A percentile compares a stretch with the other conserved stretches of the same genome.
These are phyloP conservation scores for Cerrena zonata DNA, from an alignment of 1,284 basidiomycete genomes.

Conservation along the genomic window DNA sequence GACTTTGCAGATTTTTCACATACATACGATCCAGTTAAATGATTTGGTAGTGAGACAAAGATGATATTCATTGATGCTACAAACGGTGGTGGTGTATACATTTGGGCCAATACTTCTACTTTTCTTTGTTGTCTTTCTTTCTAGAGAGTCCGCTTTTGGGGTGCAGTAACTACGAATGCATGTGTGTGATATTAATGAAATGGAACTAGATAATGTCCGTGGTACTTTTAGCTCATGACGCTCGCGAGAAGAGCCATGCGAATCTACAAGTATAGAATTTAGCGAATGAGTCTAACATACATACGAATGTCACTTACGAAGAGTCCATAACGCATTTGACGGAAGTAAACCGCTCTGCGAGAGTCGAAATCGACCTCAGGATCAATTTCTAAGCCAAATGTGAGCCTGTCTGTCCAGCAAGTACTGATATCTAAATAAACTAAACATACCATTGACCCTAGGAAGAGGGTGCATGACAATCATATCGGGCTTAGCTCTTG, in stretches of 20 bases:
- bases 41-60: no score
- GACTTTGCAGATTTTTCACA: no score
- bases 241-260: slow-evolving; percentile 74
- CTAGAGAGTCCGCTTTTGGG: no score
- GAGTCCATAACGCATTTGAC: slow-evolving; percentile 97
- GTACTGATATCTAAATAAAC: background rate
- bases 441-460: slow-evolving; percentile 71
- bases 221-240: slow-evolving; percentile 44
- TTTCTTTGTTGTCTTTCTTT: no score
- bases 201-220: background rate
- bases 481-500: slow-evolving; percentile 90
- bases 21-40: no score
- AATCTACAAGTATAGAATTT: slow-evolving; percentile 38
- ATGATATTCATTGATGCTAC: no score
- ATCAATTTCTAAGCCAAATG: slow-evolving; percentile 76
- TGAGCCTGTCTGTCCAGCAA: background rate
- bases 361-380: slow-evolving; percentile 97
- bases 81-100: no score
- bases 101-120: no score
- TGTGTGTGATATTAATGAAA: no score
- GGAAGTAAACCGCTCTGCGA: slow-evolving; percentile 92
- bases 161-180: background rate
- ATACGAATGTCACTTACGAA: slow-evolving; percentile 63
- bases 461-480: slow-evolving; percentile 99
- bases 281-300: background rate